phyloP scores from a whole-genome alignment of 2,329 filamentous ascomycete species.

The Cladosporium phlei region DNA sequence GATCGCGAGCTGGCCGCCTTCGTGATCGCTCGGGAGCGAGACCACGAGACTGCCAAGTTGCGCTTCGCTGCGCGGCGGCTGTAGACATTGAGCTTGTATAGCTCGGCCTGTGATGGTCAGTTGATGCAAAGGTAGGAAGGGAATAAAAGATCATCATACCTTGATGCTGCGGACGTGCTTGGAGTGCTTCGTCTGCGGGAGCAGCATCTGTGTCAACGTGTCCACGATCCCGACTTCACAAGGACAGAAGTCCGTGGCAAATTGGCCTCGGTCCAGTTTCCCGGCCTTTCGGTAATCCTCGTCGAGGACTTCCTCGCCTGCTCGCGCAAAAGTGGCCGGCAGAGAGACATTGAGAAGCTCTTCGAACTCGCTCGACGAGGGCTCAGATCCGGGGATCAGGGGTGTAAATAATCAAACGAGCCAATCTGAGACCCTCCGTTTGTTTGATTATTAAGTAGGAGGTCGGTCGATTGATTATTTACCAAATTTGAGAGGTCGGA shows the following conservation, averaged over 20 bases:
- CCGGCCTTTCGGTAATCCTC: constrained; percentile 50
- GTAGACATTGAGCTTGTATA: constrained; percentile 55
- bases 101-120: constrained; percentile 42
- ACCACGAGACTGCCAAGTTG: constrained; percentile 27
- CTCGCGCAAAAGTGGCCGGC: constrained; percentile 48
- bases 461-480: too few relatives aligned
- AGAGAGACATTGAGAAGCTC: constrained; percentile 21
- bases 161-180: not conserved
- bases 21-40: constrained; percentile 17
- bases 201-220: constrained; percentile 43
- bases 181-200: constrained; percentile 28
- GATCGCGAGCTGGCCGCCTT: constrained; percentile 39
- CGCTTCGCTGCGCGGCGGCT: constrained; percentile 21
- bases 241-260: constrained; percentile 47
- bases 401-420: too few relatives aligned
- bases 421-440: too few relatives aligned
- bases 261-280: constrained; percentile 46
- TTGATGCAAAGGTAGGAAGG: not conserved
- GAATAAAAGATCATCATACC: not conserved
- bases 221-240: constrained; percentile 51
- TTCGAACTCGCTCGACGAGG: not conserved
- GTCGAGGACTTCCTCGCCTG: constrained; percentile 46
- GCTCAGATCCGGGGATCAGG: too few relatives aligned
- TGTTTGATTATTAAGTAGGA: too few relatives aligned
- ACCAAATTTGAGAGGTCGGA: too few relatives aligned